These are phyloP conservation scores for Malassezia equina DNA, from an alignment of 1,284 basidiomycete species.

Conservation along the genomic window DNA sequence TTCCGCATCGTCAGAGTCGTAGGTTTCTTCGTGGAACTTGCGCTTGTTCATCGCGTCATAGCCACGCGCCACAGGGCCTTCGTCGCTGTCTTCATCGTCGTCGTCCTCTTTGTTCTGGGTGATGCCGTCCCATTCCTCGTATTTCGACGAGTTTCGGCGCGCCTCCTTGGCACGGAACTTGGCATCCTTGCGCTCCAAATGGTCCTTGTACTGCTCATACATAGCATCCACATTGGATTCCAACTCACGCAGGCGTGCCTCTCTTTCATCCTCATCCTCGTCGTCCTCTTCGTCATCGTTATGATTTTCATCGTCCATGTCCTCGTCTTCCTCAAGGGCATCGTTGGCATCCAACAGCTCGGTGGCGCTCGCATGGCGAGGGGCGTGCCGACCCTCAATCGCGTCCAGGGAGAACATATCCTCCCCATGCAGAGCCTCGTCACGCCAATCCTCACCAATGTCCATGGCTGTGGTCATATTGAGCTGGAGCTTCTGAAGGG, in stretches of 20 bases:
- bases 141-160: slow-evolving; percentile 59
- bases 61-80: slow-evolving; percentile 52
- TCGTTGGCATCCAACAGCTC: slow-evolving; percentile 13
- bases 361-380: slow-evolving; percentile 7
- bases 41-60: slow-evolving; percentile 62
- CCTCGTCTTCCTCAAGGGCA: slow-evolving; percentile 50
- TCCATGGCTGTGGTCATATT: slow-evolving; percentile 94
- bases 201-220: slow-evolving; percentile 76
- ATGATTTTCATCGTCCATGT: slow-evolving; percentile 49
- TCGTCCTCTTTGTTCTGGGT: slow-evolving; percentile 22
- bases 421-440: slow-evolving; percentile 34
- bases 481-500: slow-evolving; percentile 88
- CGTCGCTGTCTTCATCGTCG: slow-evolving; percentile 48
- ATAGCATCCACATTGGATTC: slow-evolving; percentile 77
- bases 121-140: slow-evolving; percentile 45
- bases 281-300: slow-evolving; percentile 54
- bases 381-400: slow-evolving; percentile 21
- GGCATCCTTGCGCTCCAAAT: slow-evolving; percentile 71
- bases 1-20: slow-evolving; percentile 52
- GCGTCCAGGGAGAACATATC: slow-evolving; percentile 35
- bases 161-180: slow-evolving; percentile 82
- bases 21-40: slow-evolving; percentile 57
- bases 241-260: slow-evolving; percentile 53
- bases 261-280: slow-evolving; percentile 50
- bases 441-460: slow-evolving; percentile 66